A percentile compares a stretch with the other conserved stretches of the same genome.
Conservation (phyloP, 2,329 filamentous ascomycete species). For the Paracoccidioides lutzii region DNA sequence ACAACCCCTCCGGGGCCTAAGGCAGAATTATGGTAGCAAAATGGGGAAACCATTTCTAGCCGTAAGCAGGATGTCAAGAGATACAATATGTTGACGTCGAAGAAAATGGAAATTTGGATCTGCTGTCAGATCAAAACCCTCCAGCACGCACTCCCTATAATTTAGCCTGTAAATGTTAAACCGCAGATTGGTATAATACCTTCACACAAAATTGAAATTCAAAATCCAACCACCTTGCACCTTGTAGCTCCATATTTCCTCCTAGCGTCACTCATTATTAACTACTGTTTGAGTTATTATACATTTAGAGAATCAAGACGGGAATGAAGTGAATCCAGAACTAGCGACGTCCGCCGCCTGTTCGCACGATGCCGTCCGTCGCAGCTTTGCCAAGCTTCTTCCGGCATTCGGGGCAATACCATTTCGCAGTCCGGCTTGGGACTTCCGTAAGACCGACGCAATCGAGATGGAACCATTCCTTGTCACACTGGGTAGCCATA, state of each 20-base stretch:
- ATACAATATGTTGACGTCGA: not conserved
- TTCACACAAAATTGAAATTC: not conserved
- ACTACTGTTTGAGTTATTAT: not conserved
- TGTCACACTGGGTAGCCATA: slow-evolving; percentile 39
- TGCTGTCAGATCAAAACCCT: not conserved
- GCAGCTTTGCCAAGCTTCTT: slow-evolving; percentile 34
- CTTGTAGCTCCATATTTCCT: not conserved
- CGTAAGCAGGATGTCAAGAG: too few relatives aligned
- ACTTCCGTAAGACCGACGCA: slow-evolving; percentile 47
- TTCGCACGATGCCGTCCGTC: slow-evolving; percentile 28
- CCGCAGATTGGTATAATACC: not conserved
- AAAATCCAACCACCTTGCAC: not conserved
- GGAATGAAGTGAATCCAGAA: not conserved
- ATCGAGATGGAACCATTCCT: slow-evolving; percentile 54
- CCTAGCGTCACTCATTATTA: not conserved
- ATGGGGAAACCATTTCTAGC: too few relatives aligned
- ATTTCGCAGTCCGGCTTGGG: slow-evolving; percentile 48
- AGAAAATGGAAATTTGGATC: not conserved
- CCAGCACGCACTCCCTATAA: not conserved
- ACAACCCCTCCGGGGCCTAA: too few relatives aligned
- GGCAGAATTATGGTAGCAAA: too few relatives aligned
- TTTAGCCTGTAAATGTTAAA: not conserved
- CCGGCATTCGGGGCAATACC: slow-evolving; percentile 53
- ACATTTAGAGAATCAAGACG: not conserved
- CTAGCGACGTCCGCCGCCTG: slow-evolving; percentile 22